Evolutionary conservation across 495 filamentous ascomycete genomes (phyloP), one percentile per base, ranked within the genome.

Genomic region (Daldinia childiae): DNA sequence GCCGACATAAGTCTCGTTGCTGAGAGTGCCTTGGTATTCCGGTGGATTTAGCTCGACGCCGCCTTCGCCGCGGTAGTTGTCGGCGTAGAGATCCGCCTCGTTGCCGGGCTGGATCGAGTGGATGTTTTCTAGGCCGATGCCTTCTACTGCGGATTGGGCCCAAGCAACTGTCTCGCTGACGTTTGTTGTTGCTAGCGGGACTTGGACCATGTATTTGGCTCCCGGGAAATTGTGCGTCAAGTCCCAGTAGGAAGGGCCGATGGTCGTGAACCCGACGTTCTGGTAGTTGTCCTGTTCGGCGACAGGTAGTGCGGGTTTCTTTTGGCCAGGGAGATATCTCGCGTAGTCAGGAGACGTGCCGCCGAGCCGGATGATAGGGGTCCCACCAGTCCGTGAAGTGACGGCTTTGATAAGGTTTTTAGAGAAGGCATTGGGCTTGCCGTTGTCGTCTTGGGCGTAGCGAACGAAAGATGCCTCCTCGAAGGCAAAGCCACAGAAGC

Each of bases 31-130:
- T 45, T 78, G 76, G 58, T 76, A 78, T 30, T 69, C 66, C 9
- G 76, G 76, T 0, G 76, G 74, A 7, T 69, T 64, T 9, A 78
- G 57, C n/a, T 68, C 57, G 15, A 77, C 59, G 14, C 73, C 75
- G 8, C 67, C 61, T 4, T 68, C 75, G 17, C 75, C 75, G 8
- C 27, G 41, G 59, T 62, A 76, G 1, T 51, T 41, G 38, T 74
- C 61, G 2, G 72, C 19, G 62, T 78, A 78, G 0, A 78, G 66
- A 59, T 76, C 50, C 14, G 76, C 62, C 30, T 78, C 74, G 43
- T 78, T 76, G 4, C 76, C 76, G 4, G 74, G 71, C 24, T 76
- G 74, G 17, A 78, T 76, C 12, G 76, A 74, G 50, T 74, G 73
- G 34, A 78, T 76, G n/a, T 66, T 73, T 12, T 69, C 67, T 3